These are phyloP conservation scores for Aspergillus asperescens DNA, from an alignment of 495 filamentous ascomycete species.

Conservation along the genomic window DNA sequence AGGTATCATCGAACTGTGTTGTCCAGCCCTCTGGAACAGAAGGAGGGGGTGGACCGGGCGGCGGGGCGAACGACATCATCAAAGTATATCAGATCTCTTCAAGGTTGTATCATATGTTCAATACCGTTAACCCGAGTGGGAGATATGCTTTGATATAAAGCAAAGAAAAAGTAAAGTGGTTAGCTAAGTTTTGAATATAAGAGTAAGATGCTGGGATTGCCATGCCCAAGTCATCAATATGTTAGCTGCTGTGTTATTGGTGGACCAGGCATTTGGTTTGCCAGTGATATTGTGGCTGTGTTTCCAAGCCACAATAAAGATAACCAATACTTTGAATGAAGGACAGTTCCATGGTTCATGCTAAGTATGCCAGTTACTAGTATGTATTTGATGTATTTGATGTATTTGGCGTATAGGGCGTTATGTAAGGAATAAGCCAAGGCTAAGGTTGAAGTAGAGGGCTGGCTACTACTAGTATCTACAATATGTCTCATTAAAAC, in stretches of 20 bases:
- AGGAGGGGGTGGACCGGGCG: constrained; percentile 77
- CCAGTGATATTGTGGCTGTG: constrained; percentile 1
- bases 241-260: too few species aligned
- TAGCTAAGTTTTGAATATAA: too few species aligned
- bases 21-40: constrained; percentile 87
- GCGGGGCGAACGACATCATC: constrained; percentile 53
- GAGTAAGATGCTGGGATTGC: too few species aligned
- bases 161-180: too few species aligned
- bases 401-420: too few species aligned
- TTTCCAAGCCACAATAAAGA: neutral
- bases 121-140: neutral
- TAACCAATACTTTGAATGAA: neutral
- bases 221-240: too few species aligned
- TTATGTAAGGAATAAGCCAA: too few species aligned
- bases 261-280: neutral
- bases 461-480: neutral
- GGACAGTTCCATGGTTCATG: neutral
- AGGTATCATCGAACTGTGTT: constrained; percentile 67
- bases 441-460: too few species aligned
- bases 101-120: too few species aligned
- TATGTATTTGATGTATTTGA: too few species aligned
- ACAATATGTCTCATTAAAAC: neutral
- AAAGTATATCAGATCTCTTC: neutral
- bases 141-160: neutral
- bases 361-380: too few species aligned